Percentiles rank a stretch among this genome's conserved stretches.
These are phyloP conservation scores for Ophiosphaerella korrae DNA, from an alignment of 2,329 filamentous ascomycete genomes.

Conservation along the genomic window DNA sequence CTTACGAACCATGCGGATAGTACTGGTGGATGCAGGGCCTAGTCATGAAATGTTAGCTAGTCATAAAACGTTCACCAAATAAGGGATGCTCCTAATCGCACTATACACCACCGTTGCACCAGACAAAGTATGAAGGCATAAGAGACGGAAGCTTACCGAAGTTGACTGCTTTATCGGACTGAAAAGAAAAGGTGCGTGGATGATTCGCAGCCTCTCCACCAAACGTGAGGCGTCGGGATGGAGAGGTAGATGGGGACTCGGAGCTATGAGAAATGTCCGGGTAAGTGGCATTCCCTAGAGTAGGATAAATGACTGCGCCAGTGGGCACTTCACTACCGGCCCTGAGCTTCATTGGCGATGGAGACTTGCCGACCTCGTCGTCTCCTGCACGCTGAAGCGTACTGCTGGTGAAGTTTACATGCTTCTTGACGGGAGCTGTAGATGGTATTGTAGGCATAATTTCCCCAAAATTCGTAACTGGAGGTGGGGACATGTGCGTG, in stretches of 20 bases:
- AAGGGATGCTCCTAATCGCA: no score
- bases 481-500: conserved; percentile 58
- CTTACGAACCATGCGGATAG: conserved; percentile 52
- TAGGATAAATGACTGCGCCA: conserved; percentile 40
- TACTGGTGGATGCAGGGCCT: conserved; percentile 44
- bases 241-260: conserved; percentile 30
- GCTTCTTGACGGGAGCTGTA: conserved; percentile 76
- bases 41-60: neutral
- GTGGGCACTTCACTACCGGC: conserved; percentile 41
- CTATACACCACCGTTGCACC: no score
- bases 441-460: conserved; percentile 60
- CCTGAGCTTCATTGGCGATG: conserved; percentile 43
- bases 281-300: conserved; percentile 41
- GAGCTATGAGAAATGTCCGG: conserved; percentile 40
- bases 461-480: conserved; percentile 53
- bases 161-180: conserved; percentile 51
- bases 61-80: no score
- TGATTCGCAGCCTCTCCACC: conserved; percentile 33
- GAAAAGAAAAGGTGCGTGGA: conserved; percentile 56
- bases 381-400: conserved; percentile 56
- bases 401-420: conserved; percentile 78
- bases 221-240: conserved; percentile 44
- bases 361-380: conserved; percentile 41
- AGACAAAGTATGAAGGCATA: neutral
- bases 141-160: conserved; percentile 37